A percentile compares a stretch with the other conserved stretches of the same genome.
These are phyloP conservation scores for Lunasporangiospora selenospora DNA, from an alignment of 192 early-diverging fungal species.

Conservation along the genomic window DNA sequence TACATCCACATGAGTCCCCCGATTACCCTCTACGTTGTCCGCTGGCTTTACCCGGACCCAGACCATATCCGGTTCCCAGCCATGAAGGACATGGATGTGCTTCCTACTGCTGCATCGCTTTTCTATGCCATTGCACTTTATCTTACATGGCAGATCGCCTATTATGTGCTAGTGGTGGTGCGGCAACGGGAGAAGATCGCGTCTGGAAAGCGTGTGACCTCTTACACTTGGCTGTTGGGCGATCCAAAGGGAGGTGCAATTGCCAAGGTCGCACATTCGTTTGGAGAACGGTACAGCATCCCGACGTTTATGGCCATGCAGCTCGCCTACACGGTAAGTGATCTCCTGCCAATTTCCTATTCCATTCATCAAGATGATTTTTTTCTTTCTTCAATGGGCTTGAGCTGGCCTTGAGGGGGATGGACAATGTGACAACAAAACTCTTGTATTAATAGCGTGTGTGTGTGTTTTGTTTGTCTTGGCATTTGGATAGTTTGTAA, in stretches of 20 bases:
- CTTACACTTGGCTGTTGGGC: conserved; percentile 67
- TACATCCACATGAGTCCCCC: conserved; percentile 71
- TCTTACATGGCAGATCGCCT: conserved; percentile 39
- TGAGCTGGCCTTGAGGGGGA: too few relatives aligned
- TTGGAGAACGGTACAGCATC: conserved; percentile 59
- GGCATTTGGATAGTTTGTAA: conserved; percentile 48
- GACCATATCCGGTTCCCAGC: conserved; percentile 51
- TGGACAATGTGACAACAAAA: too few relatives aligned
- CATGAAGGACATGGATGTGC: conserved; percentile 47
- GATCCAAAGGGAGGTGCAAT: conserved; percentile 50
- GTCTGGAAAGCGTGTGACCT: conserved; percentile 57
- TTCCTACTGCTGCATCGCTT: conserved; percentile 25
- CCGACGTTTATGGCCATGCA: conserved; percentile 68
- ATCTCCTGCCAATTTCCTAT: neutral
- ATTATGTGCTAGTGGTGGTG: conserved; percentile 40
- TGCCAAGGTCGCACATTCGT: conserved; percentile 50
- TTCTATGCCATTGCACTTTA: conserved; percentile 24
- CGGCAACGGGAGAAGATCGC: conserved; percentile 29
- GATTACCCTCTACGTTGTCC: conserved; percentile 60
- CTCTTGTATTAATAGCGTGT: too few relatives aligned
- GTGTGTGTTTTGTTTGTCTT: too few relatives aligned
- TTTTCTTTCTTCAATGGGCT: neutral
- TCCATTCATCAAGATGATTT: neutral
- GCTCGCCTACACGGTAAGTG: conserved; percentile 54
- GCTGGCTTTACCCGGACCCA: conserved; percentile 61